phyloP scores from a whole-genome alignment of 2,329 filamentous ascomycete genomes.

The Phoma sp. region DNA sequence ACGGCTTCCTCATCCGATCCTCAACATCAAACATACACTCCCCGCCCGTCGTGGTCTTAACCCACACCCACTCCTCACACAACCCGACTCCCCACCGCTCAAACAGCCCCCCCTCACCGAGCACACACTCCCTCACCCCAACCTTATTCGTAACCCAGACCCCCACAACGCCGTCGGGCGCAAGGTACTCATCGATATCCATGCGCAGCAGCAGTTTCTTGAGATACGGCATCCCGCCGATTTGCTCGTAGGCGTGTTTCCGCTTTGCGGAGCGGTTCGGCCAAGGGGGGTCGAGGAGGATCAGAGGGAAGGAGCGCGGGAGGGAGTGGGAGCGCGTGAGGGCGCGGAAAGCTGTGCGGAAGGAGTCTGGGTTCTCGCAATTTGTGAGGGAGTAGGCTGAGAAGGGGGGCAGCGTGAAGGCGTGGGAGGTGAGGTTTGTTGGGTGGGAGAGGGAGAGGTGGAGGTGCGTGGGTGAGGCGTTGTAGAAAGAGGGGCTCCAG shows the following conservation, averaged over 20 bases:
- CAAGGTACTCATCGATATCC: slow-evolving; percentile 53
- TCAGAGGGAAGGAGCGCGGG: slow-evolving; percentile 65
- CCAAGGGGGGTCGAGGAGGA: slow-evolving; percentile 81
- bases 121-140: slow-evolving; percentile 59
- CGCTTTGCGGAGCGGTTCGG: slow-evolving; percentile 76
- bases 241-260: slow-evolving; percentile 58
- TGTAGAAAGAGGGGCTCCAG: slow-evolving; percentile 36
- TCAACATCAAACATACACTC: slow-evolving; percentile 68
- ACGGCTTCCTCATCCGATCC: slow-evolving; percentile 73
- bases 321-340: slow-evolving; percentile 49
- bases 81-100: slow-evolving; percentile 69
- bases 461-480: slow-evolving; percentile 31
- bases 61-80: slow-evolving; percentile 77
- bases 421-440: slow-evolving; percentile 23
- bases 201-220: slow-evolving; percentile 48
- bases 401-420: slow-evolving; percentile 56
- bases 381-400: slow-evolving; percentile 60
- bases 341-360: slow-evolving; percentile 46
- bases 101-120: slow-evolving; percentile 71
- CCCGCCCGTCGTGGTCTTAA: slow-evolving; percentile 71
- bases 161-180: slow-evolving; percentile 60
- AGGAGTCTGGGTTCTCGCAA: slow-evolving; percentile 42
- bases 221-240: slow-evolving; percentile 55
- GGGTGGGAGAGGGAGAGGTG: slow-evolving; percentile 30
- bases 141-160: slow-evolving; percentile 81